phyloP scores from a whole-genome alignment of 2,329 filamentous ascomycete species.

The Aspergillus novofumigatus region DNA sequence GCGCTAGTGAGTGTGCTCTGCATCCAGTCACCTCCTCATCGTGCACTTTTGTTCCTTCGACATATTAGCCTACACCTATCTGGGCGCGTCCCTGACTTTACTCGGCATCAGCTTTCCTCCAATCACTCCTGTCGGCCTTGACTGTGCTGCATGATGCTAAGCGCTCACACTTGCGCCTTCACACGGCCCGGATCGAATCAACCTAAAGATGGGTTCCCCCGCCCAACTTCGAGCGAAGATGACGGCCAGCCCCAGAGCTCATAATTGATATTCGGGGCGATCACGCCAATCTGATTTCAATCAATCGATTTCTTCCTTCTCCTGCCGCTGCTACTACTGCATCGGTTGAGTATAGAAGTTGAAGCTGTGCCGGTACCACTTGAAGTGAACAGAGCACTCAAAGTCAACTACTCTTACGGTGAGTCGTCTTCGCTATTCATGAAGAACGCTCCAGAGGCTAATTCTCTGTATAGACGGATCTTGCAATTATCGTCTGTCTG shows the following conservation, averaged over 20 bases:
- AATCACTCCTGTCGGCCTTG: slow-evolving; percentile 12
- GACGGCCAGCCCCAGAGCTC: slow-evolving; percentile 14
- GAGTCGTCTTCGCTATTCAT: neutral
- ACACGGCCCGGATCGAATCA: slow-evolving; percentile 8
- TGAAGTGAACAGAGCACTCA: neutral
- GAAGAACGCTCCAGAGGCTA: neutral
- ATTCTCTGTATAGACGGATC: neutral
- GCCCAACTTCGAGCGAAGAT: slow-evolving; percentile 13
- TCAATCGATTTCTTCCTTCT: slow-evolving; percentile 12
- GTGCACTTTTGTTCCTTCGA: slow-evolving; percentile 1
- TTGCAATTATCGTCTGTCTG: neutral
- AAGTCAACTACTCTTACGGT: neutral
- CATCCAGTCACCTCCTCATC: slow-evolving; percentile 23
- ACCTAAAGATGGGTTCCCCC: slow-evolving; percentile 6
- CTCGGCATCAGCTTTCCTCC: slow-evolving; percentile 5
- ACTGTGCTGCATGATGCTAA: slow-evolving; percentile 19
- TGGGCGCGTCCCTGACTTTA: slow-evolving; percentile 5
- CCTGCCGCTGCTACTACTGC: slow-evolving; percentile 17
- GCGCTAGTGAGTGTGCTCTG: slow-evolving; percentile 16
- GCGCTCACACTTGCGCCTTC: slow-evolving; percentile 32
- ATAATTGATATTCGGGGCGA: slow-evolving; percentile 29
- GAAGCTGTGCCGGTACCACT: neutral
- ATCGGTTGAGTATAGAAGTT: neutral
- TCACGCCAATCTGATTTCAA: slow-evolving; percentile 8
- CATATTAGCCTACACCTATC: neutral